A percentile compares a stretch with the other conserved stretches of the same genome.
phyloP scores from a whole-genome alignment of 805 yeast species.

The Barnettozyma sp. region DNA sequence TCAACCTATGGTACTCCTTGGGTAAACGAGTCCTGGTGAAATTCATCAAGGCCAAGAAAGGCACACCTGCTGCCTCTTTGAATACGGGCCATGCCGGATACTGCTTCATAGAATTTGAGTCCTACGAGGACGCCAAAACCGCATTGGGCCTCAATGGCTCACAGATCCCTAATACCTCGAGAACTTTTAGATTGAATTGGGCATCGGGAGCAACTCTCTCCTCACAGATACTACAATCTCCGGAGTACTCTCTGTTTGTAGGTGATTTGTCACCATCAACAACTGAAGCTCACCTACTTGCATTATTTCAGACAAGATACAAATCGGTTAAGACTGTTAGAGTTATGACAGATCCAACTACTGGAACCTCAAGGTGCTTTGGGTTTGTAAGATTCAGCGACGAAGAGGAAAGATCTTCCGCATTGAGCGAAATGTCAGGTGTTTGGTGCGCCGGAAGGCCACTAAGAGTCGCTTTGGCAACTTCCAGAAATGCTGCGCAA shows the following conservation, averaged over 20 bases:
- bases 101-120: conserved; percentile 70
- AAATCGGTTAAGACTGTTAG: conserved; percentile 69
- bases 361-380: conserved; percentile 71
- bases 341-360: conserved; percentile 80
- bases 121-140: conserved; percentile 60
- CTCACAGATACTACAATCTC: conserved; percentile 65
- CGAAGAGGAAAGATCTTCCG: conserved; percentile 61
- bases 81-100: conserved; percentile 51
- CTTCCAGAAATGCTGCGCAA: conserved; percentile 48
- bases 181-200: conserved; percentile 73
- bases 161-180: conserved; percentile 53
- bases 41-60: conserved; percentile 48
- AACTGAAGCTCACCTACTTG: conserved; percentile 71
- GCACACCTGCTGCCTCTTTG: conserved; percentile 29
- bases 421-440: conserved; percentile 70
- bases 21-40: conserved; percentile 57
- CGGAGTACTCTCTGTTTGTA: conserved; percentile 74
- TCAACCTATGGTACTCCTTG: conserved; percentile 52
- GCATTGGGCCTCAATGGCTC: conserved; percentile 64
- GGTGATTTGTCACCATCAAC: conserved; percentile 76
- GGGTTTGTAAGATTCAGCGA: conserved; percentile 74
- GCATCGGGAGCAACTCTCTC: conserved; percentile 74
- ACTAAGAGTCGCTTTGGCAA: conserved; percentile 70
- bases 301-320: conserved; percentile 62
- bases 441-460: conserved; percentile 76